Conservation (phyloP, 1,284 basidiomycete genomes). For the Microbotryum violaceum region DNA sequence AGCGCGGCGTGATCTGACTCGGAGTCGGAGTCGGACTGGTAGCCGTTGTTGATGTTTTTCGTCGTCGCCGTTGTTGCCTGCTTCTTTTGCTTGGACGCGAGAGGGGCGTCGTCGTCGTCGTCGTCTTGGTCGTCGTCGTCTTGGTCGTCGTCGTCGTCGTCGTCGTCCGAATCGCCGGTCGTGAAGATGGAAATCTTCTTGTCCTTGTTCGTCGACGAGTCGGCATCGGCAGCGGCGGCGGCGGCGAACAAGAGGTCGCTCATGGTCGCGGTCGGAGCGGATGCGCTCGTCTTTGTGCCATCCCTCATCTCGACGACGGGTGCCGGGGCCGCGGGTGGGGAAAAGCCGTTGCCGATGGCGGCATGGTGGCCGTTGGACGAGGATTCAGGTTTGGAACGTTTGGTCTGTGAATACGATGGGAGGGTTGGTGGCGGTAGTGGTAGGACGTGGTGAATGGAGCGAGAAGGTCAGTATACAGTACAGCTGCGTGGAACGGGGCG, state of each 20-base stretch:
- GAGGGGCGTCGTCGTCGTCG: slow-evolving; percentile 21
- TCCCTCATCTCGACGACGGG: slow-evolving; percentile 11
- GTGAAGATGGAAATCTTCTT: slow-evolving; percentile 30
- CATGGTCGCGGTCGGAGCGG: slow-evolving; percentile 16
- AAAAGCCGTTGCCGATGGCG: background rate
- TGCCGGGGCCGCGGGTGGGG: slow-evolving; percentile 2
- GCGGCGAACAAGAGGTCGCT: slow-evolving; percentile 6
- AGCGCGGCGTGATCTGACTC: background rate
- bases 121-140: background rate
- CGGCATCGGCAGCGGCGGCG: background rate
- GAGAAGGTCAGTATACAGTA: no score
- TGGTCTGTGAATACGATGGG: slow-evolving; percentile 11
- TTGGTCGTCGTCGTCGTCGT: slow-evolving; percentile 17
- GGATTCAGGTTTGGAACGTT: slow-evolving; percentile 18
- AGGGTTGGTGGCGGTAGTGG: background rate
- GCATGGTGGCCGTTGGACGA: slow-evolving; percentile 1
- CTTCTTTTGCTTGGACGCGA: slow-evolving; percentile 24
- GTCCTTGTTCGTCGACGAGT: slow-evolving; percentile 13
- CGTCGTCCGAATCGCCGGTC: slow-evolving; percentile 27
- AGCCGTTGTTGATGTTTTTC: background rate
- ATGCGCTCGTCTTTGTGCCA: slow-evolving; percentile 20
- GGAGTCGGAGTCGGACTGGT: background rate
- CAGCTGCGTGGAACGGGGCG: no score
- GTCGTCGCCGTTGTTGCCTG: background rate
- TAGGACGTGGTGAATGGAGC: background rate